Percentiles rank a stretch among this genome's conserved stretches.
Evolutionary conservation across 2,329 filamentous ascomycete species (phyloP).

Genomic region (Fusarium domesticum): DNA sequence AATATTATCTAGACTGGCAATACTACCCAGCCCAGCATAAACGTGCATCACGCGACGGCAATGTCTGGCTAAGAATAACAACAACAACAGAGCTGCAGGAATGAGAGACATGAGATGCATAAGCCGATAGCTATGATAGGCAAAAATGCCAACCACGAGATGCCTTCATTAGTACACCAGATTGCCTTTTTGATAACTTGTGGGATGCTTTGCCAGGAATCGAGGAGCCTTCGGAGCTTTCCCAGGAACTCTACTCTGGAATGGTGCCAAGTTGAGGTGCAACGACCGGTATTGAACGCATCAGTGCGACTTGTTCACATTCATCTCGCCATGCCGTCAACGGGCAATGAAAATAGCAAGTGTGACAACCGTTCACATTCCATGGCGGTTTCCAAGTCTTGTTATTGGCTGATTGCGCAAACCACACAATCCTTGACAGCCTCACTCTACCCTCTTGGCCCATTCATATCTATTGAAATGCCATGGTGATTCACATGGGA

Average conservation of each 20-base stretch:
- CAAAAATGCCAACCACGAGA: too few relatives aligned
- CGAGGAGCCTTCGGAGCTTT: not conserved
- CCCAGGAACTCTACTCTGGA: not conserved
- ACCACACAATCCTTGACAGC: conserved; percentile 22
- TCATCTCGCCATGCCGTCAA: conserved; percentile 18
- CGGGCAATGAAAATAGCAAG: conserved; percentile 23
- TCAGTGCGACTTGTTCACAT: too few relatives aligned
- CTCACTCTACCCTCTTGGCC: conserved; percentile 23
- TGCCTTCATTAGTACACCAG: too few relatives aligned
- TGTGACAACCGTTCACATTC: conserved; percentile 14
- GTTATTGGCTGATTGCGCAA: conserved; percentile 24
- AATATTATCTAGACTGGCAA: too few relatives aligned
- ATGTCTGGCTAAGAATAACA: not conserved
- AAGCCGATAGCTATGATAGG: not conserved
- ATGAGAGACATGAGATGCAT: not conserved
- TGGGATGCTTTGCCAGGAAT: not conserved
- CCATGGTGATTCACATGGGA: conserved; percentile 5
- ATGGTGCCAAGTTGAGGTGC: too few relatives aligned
- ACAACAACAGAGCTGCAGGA: not conserved
- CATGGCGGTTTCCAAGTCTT: conserved; percentile 2
- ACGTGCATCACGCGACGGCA: not conserved
- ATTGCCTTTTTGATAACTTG: not conserved
- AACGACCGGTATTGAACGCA: too few relatives aligned
- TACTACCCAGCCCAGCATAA: not conserved
- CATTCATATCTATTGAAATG: conserved; percentile 14